phyloP scores from a whole-genome alignment of 2,329 filamentous ascomycete species.

The Domatiomyces globalis region DNA sequence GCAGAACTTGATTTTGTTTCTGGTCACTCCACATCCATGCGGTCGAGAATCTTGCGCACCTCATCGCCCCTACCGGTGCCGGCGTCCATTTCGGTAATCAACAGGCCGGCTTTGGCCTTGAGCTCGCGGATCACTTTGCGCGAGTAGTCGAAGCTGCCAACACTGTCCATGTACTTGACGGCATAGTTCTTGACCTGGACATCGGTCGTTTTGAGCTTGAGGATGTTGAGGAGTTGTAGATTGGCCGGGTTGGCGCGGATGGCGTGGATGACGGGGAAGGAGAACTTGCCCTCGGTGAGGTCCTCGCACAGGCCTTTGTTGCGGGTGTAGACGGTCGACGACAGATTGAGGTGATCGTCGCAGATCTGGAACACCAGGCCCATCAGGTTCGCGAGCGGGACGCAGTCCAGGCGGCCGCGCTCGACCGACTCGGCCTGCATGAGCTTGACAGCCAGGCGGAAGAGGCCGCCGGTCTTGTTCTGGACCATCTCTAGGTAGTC shows the following conservation, averaged over 20 bases:
- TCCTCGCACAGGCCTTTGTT: constrained; percentile 95
- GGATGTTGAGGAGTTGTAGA: constrained; percentile 66
- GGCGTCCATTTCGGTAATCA: constrained; percentile 51
- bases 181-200: constrained; percentile 85
- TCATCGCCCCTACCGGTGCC: constrained; percentile 40
- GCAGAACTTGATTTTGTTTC: background rate
- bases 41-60: constrained; percentile 54
- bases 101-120: constrained; percentile 46
- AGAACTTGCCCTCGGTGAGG: constrained; percentile 92
- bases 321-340: constrained; percentile 54
- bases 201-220: constrained; percentile 77
- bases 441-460: constrained; percentile 31
- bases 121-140: constrained; percentile 51
- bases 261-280: constrained; percentile 86
- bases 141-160: constrained; percentile 80
- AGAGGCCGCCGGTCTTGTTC: constrained; percentile 36
- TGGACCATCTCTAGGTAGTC: constrained; percentile 38
- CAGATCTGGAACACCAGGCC: constrained; percentile 35
- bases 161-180: constrained; percentile 76
- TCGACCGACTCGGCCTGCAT: constrained; percentile 30
- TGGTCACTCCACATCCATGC: constrained; percentile 32
- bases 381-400: constrained; percentile 52
- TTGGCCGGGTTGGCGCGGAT: constrained; percentile 45
- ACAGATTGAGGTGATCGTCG: constrained; percentile 79
- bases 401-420: constrained; percentile 24